A percentile compares a stretch with the other conserved stretches of the same genome.
Evolutionary conservation across 1,139 yeast genomes (phyloP).

Genomic region (Geotrichum phurueaensis): DNA sequence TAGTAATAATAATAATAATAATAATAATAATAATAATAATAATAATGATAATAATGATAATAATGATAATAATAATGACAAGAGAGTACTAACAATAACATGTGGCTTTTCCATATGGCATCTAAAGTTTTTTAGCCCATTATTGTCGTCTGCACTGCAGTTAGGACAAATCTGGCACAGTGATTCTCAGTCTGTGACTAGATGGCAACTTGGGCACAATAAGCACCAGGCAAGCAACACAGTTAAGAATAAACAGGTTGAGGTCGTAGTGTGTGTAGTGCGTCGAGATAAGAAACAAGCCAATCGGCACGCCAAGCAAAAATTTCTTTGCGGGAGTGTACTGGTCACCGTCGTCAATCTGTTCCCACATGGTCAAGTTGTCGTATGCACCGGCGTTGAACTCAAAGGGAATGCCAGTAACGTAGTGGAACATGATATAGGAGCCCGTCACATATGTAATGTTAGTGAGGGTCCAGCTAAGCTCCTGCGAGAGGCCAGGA

Average conservation of each 20-base stretch:
- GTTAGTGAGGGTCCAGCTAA: conserved; percentile 93
- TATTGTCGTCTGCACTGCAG: not conserved
- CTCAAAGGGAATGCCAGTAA: conserved; percentile 95
- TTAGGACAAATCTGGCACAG: conserved; percentile 28
- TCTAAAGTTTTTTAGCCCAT: not conserved
- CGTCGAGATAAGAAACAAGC: conserved; percentile 76
- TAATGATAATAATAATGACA: no score
- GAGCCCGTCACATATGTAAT: conserved; percentile 85
- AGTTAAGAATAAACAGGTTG: conserved; percentile 70
- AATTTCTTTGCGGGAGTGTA: conserved; percentile 96
- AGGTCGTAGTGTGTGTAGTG: conserved; percentile 86
- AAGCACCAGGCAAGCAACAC: conserved; percentile 69
- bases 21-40: not conserved
- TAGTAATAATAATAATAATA: not conserved
- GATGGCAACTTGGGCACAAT: conserved; percentile 85
- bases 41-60: no score
- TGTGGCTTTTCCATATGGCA: not conserved
- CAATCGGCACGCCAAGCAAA: conserved; percentile 83
- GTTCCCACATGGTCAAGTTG: conserved; percentile 98
- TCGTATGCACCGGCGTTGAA: conserved; percentile 96
- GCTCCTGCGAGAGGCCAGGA: conserved; percentile 69
- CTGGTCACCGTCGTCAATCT: conserved; percentile 93
- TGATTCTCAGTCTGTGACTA: conserved; percentile 37
- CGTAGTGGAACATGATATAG: conserved; percentile 92
- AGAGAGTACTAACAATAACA: not conserved